Evolutionary conservation across 208 protist species (phyloP), one percentile per base, ranked within the genome.

Genomic region (Phytomonas francai): DNA sequence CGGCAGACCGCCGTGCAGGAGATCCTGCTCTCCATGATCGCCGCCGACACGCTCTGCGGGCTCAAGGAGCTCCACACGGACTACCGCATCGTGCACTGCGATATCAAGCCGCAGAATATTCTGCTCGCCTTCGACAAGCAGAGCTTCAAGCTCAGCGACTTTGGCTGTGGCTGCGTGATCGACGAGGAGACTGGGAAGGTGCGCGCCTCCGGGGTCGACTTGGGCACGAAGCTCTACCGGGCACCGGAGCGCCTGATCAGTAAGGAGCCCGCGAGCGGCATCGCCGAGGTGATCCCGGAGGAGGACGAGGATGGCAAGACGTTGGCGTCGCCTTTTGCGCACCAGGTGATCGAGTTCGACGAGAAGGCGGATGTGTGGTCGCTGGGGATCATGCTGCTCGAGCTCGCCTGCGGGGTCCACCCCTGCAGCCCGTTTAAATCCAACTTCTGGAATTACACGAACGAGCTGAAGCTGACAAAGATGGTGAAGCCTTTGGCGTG

Each of bases 21-120:
- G 72, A 99, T 99, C 92, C 96, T 99, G 59, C 87, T 99, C 19
- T 99, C 99, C 63, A 99, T 99, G 77, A 91, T 99, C 67, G 98
- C 99, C 67, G 83, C 97, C 32, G 98, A 99, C 67, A 83, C 95
- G 27, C 73, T 95, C 22, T 63, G 70, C 14, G 89, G 89, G 7
- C 78, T 97, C n/a, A 62, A 79, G 28, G 88, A 94, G 70, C 76
- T 97, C n/a, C 93, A 97, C 79, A 71, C 79, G 0, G 76, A 90
- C 64, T 92, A 91, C 70, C 58, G 70, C 27, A 89, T 98, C 69
- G 89, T 98, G 9, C 97, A 99, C 80, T 98, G 96, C 67, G 97
- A 98, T 75, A 64, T 98, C 22, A 99, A 99, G 78, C 97, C 97
- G 0, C 96, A 97, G 62, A 99, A 99, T 80, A 84, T 99, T 25